phyloP scores from a whole-genome alignment of 169 alveolate species.

The Perkinsus chesapeaki region DNA sequence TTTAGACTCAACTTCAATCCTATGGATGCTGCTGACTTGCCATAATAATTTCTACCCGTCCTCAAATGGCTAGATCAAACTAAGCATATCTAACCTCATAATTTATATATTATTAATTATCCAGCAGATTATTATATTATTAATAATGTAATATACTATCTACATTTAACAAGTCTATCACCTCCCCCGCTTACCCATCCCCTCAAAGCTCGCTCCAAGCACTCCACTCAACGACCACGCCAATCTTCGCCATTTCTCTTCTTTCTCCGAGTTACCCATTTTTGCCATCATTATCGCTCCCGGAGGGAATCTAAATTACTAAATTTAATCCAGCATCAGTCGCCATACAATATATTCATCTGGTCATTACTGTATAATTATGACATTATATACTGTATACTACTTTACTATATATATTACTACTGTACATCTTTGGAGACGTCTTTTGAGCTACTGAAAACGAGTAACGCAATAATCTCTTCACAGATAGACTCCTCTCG shows the following conservation, averaged over 20 bases:
- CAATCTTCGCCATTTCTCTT: neutral
- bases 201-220: neutral
- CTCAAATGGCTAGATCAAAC: too few relatives aligned
- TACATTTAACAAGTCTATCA: too few relatives aligned
- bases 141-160: too few relatives aligned
- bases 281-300: neutral
- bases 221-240: neutral
- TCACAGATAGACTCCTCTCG: neutral
- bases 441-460: neutral
- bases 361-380: neutral
- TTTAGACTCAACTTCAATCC: too few relatives aligned
- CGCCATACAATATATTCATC: neutral
- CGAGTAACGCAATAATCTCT: neutral
- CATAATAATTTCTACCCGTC: too few relatives aligned
- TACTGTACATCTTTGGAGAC: neutral
- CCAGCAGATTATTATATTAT: too few relatives aligned
- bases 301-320: neutral
- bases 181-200: too few relatives aligned
- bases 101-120: too few relatives aligned
- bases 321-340: neutral
- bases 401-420: too few relatives aligned
- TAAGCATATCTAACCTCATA: too few relatives aligned
- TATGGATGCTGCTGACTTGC: too few relatives aligned
- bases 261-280: neutral
- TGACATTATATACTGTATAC: too few relatives aligned